A percentile compares a stretch with the other conserved stretches of the same genome.
Conservation (phyloP, 2,329 filamentous ascomycete genomes). For the Metarhizium anisopliae region DNA sequence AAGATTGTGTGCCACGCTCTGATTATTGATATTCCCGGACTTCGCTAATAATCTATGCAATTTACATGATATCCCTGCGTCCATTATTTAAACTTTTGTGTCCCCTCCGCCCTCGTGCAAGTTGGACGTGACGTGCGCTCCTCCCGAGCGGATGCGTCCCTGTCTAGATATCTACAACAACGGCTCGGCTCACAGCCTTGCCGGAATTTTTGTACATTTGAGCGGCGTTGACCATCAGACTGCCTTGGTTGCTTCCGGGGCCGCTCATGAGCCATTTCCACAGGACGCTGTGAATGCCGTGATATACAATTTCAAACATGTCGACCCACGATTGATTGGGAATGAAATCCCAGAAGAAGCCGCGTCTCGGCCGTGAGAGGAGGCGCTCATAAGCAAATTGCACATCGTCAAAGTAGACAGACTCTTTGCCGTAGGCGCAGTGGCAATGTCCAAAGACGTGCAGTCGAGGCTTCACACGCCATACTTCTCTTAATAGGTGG, state of each 20-base stretch:
- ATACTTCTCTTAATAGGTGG: slow-evolving; percentile 60
- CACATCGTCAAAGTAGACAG: slow-evolving; percentile 65
- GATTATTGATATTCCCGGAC: neutral
- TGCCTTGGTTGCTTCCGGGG: slow-evolving; percentile 38
- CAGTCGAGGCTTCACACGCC: slow-evolving; percentile 63
- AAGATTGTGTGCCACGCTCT: neutral
- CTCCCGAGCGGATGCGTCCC: neutral
- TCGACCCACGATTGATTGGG: slow-evolving; percentile 39
- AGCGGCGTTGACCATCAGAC: slow-evolving; percentile 47
- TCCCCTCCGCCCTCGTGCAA: neutral
- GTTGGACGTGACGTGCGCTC: neutral
- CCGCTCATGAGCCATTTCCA: slow-evolving; percentile 51
- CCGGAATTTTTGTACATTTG: slow-evolving; percentile 47
- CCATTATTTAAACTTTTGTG: too few relatives aligned
- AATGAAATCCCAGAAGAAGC: slow-evolving; percentile 35
- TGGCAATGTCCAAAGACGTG: slow-evolving; percentile 86
- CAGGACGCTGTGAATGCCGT: slow-evolving; percentile 37
- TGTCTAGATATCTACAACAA: slow-evolving; percentile 25
- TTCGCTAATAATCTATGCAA: neutral
- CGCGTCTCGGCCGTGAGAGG: slow-evolving; percentile 32
- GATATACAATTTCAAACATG: slow-evolving; percentile 31
- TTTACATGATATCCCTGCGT: neutral
- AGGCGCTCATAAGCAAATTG: slow-evolving; percentile 66
- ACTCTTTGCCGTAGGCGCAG: slow-evolving; percentile 60
- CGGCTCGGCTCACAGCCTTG: slow-evolving; percentile 31